These are phyloP conservation scores for Hypocrella siamensis DNA, from an alignment of 2,329 filamentous ascomycete genomes.

Conservation along the genomic window DNA sequence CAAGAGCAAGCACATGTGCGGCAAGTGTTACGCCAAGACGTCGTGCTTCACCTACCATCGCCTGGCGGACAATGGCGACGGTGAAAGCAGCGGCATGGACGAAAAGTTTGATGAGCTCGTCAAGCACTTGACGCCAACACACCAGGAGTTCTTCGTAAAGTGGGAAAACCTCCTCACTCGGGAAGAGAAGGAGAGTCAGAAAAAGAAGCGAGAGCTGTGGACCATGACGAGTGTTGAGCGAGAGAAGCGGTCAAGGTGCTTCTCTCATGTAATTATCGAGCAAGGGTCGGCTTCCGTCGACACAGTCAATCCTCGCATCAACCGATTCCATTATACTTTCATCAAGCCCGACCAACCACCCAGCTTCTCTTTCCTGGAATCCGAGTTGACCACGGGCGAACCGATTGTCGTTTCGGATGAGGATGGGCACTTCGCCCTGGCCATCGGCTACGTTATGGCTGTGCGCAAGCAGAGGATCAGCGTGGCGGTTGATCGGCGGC, in stretches of 20 bases:
- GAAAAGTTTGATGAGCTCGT: conserved; percentile 72
- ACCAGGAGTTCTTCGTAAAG: conserved; percentile 78
- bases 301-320: conserved; percentile 62
- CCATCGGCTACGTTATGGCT: conserved; percentile 76
- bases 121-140: conserved; percentile 54
- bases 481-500: conserved; percentile 75
- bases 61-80: conserved; percentile 68
- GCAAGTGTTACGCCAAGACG: conserved; percentile 77
- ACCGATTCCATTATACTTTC: conserved; percentile 78
- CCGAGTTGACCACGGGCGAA: conserved; percentile 73
- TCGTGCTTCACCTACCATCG: conserved; percentile 91
- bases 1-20: conserved; percentile 66
- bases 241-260: conserved; percentile 79
- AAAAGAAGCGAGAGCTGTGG: conserved; percentile 81
- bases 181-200: conserved; percentile 83
- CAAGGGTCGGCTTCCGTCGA: conserved; percentile 60
- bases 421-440: conserved; percentile 83
- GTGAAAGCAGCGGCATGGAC: conserved; percentile 65
- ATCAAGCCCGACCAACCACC: conserved; percentile 47
- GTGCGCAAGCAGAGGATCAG: conserved; percentile 62
- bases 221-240: conserved; percentile 84
- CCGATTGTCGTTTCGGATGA: conserved; percentile 96
- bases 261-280: conserved; percentile 73
- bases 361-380: conserved; percentile 77
- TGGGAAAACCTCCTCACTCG: conserved; percentile 91